Evolutionary conservation across 176 grass and related monocot species (phyloP), one percentile per base, ranked within the genome.

Genomic region (Triticum urartu): DNA sequence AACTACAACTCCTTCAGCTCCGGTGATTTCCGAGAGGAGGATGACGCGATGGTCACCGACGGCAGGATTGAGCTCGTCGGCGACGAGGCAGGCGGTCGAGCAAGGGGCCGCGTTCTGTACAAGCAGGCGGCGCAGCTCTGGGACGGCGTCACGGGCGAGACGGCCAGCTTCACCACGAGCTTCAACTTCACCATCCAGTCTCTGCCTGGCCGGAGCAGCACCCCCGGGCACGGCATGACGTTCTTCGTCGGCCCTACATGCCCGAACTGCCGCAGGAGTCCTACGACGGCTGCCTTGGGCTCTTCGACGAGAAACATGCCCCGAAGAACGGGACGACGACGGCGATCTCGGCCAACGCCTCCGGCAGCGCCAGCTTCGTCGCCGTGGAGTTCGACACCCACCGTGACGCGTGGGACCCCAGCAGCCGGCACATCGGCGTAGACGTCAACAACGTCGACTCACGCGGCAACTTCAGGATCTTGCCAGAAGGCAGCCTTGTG

Each of bases 371-470:
- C n/a, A 85, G 75, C 2, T 81, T 91, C 54, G 82, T 94, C n/a
- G 92, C 86, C 48, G 92, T 91, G 4, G 92, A 94, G 79, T 89
- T 93, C 59, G 89, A 93, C 79, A 91, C 61, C 79, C 77, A 52
- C 86, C 9, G 0, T 13, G 84, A 89, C 62, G 0, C 1, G 0
- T 93, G 86, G 82, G 92, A 94, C 48, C 86, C 89, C 0, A 84
- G 76, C 82, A 21, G 24, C 79, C 45, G 72, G 7, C 88, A 93
- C 85, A 72, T 93, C 63, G 91, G 81, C 38, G 26, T 93, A 20
- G 88, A 93, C 78, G 11, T 93, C 5, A 84, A 87, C 84, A 84
- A 25, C 69, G 47, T 87, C 30, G 65, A 90, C 71, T 93, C 91
- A 13, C 20, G 8, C n/a, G 54, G 50, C 21, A 26, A 62, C 12